phyloP scores from a whole-genome alignment of 2,329 filamentous ascomycete species.

The Lachnellula arida region DNA sequence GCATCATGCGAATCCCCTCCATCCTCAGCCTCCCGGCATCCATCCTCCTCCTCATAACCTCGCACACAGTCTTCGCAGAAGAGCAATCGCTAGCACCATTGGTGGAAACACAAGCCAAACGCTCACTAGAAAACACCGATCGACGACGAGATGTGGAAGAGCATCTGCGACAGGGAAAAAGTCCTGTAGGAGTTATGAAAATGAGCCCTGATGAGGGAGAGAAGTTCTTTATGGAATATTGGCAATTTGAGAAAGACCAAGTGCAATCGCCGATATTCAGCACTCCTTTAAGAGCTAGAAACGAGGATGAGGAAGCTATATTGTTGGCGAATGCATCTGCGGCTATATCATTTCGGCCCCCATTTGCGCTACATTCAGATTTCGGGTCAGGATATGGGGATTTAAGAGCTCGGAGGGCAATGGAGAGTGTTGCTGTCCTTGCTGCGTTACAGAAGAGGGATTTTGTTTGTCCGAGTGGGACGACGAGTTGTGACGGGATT shows the following conservation, averaged over 20 bases:
- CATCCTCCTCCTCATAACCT: constrained; percentile 42
- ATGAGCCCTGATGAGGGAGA: constrained; percentile 66
- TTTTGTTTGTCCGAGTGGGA: constrained; percentile 63
- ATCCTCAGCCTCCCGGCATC: constrained; percentile 40
- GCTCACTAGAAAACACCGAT: constrained; percentile 43
- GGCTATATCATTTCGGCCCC: constrained; percentile 40
- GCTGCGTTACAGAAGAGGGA: constrained; percentile 50
- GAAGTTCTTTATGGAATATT: constrained; percentile 70
- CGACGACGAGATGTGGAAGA: constrained; percentile 38
- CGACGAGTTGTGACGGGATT: constrained; percentile 59
- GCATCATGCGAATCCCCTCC: constrained; percentile 37
- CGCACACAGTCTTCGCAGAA: constrained; percentile 35
- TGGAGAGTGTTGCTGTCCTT: constrained; percentile 35
- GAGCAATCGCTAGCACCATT: constrained; percentile 31
- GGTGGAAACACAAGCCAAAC: constrained; percentile 42
- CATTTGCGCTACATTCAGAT: constrained; percentile 47
- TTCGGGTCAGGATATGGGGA: constrained; percentile 11
- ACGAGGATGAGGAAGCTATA: constrained; percentile 19
- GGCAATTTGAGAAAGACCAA: constrained; percentile 30
- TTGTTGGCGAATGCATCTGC: constrained; percentile 21
- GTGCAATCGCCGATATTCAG: constrained; percentile 6
- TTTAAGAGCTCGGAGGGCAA: constrained; percentile 11
- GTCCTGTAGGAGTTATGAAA: constrained; percentile 63
- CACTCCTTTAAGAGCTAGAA: constrained; percentile 13
- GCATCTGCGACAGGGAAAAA: constrained; percentile 33